Conservation (phyloP, 306 rosid species). For the Prunus padus region DNA sequence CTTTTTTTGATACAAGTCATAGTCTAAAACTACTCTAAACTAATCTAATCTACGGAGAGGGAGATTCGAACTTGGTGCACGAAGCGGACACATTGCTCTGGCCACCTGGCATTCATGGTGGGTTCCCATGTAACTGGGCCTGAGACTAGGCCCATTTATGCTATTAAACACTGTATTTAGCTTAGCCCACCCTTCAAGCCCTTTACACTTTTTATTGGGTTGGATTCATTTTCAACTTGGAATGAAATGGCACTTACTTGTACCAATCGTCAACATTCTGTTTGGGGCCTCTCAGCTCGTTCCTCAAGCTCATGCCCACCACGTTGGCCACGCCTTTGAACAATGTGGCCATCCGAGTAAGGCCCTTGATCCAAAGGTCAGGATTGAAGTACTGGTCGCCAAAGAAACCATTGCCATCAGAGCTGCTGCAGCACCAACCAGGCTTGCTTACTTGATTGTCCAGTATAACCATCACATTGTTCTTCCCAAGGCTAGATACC, state of each 20-base stretch:
- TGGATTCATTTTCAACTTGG: background rate
- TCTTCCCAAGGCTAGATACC: slow-evolving; percentile 57
- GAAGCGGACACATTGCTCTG: too few relatives aligned
- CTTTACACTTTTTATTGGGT: background rate
- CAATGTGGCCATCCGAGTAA: slow-evolving; percentile 71
- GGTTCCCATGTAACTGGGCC: too few relatives aligned
- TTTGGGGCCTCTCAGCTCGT: slow-evolving; percentile 80
- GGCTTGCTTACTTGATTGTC: slow-evolving; percentile 80
- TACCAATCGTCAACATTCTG: slow-evolving; percentile 78
- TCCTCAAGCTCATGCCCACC: slow-evolving; percentile 85
- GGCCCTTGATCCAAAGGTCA: slow-evolving; percentile 61
- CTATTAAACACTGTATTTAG: background rate
- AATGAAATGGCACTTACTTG: slow-evolving; percentile 40
- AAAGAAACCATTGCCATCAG: slow-evolving; percentile 74
- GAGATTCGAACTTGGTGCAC: too few relatives aligned
- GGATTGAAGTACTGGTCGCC: slow-evolving; percentile 73
- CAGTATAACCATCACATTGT: slow-evolving; percentile 70
- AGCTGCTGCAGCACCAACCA: slow-evolving; percentile 75
- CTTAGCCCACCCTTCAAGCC: background rate
- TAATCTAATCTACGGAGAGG: too few relatives aligned
- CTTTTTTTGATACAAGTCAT: too few relatives aligned
- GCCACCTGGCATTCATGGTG: too few relatives aligned
- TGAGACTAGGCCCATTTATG: too few relatives aligned
- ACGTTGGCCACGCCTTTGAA: slow-evolving; percentile 59
- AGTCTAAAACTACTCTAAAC: too few relatives aligned